A percentile compares a stretch with the other conserved stretches of the same genome.
Conservation (phyloP, 208 protist species). For the Angomonas desouzai region DNA sequence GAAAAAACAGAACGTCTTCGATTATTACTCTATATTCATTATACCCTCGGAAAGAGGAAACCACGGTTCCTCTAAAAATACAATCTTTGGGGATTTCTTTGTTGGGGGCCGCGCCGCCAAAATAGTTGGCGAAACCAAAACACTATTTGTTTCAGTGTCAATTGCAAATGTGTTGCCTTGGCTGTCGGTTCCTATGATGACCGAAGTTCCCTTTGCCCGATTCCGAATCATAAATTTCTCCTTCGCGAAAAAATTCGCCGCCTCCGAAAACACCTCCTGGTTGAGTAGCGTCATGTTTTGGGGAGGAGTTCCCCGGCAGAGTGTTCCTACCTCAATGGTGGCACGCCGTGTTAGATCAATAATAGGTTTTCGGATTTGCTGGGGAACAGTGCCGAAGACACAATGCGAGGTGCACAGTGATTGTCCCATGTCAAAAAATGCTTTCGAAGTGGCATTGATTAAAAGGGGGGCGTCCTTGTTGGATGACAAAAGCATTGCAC, state of each 20-base stretch:
- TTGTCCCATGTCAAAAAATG: slow-evolving; percentile 22
- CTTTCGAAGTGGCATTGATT: slow-evolving; percentile 34
- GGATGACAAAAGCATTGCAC: slow-evolving; percentile 22
- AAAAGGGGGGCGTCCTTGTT: slow-evolving; percentile 46
- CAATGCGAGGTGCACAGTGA: slow-evolving; percentile 39
- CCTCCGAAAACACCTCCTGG: slow-evolving; percentile 51
- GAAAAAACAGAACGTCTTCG: slow-evolving; percentile 69
- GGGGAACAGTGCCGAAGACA: slow-evolving; percentile 47
- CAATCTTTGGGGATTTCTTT: slow-evolving; percentile 26
- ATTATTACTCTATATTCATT: slow-evolving; percentile 69
- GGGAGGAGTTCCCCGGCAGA: slow-evolving; percentile 8
- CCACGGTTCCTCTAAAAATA: slow-evolving; percentile 62
- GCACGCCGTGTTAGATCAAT: slow-evolving; percentile 19
- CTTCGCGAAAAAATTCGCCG: slow-evolving; percentile 58
- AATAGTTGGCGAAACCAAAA: slow-evolving; percentile 61
- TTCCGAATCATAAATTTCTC: slow-evolving; percentile 42
- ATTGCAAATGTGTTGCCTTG: slow-evolving; percentile 60
- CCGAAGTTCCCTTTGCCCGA: slow-evolving; percentile 28
- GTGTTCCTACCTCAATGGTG: slow-evolving; percentile 27
- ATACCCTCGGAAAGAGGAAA: slow-evolving; percentile 43
- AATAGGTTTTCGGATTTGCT: slow-evolving; percentile 30
- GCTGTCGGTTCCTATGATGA: slow-evolving; percentile 50
- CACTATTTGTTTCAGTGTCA: slow-evolving; percentile 38
- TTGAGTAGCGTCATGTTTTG: slow-evolving; percentile 27
- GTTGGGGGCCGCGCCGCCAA: slow-evolving; percentile 25